Evolutionary conservation across 2,329 filamentous ascomycete species (phyloP).

Genomic region (Tetracladium maxilliforme): DNA sequence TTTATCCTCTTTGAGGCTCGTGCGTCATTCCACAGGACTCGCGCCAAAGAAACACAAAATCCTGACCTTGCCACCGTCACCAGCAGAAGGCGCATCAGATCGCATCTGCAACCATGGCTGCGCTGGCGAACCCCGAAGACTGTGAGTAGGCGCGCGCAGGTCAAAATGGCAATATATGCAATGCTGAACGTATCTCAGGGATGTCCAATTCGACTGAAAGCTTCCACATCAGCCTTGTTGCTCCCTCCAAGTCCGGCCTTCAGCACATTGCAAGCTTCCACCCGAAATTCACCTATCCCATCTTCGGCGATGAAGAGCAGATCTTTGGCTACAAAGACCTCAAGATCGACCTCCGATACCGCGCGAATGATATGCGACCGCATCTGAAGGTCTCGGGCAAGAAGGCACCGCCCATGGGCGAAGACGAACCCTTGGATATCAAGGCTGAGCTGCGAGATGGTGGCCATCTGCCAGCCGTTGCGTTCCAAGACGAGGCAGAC

Average conservation of each 20-base stretch:
- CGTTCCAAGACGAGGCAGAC: too few relatives aligned
- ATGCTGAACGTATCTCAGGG: too few relatives aligned
- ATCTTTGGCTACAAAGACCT: slow-evolving; percentile 85
- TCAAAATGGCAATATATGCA: too few relatives aligned
- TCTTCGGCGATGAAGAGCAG: slow-evolving; percentile 85
- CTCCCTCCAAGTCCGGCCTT: slow-evolving; percentile 29
- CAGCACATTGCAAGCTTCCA: slow-evolving; percentile 57
- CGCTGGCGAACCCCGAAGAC: too few relatives aligned
- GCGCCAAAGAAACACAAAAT: too few relatives aligned
- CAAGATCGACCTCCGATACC: slow-evolving; percentile 55
- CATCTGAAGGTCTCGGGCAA: slow-evolving; percentile 59
- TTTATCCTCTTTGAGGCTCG: too few relatives aligned
- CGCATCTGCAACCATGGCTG: too few relatives aligned
- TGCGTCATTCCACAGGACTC: too few relatives aligned
- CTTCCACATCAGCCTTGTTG: slow-evolving; percentile 43
- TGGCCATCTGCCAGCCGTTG: slow-evolving; percentile 1
- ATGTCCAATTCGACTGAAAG: slow-evolving; percentile 45
- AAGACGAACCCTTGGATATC: slow-evolving; percentile 56
- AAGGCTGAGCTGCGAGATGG: slow-evolving; percentile 39
- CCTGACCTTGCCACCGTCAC: too few relatives aligned
- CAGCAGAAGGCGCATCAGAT: too few relatives aligned
- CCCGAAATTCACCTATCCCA: slow-evolving; percentile 77
- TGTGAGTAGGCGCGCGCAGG: too few relatives aligned
- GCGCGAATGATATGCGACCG: slow-evolving; percentile 62
- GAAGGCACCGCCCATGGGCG: slow-evolving; percentile 54